Evolutionary conservation across 106 monocot species (phyloP), one percentile per base, ranked within the genome.

Genomic region (Dendrobium huoshanense): DNA sequence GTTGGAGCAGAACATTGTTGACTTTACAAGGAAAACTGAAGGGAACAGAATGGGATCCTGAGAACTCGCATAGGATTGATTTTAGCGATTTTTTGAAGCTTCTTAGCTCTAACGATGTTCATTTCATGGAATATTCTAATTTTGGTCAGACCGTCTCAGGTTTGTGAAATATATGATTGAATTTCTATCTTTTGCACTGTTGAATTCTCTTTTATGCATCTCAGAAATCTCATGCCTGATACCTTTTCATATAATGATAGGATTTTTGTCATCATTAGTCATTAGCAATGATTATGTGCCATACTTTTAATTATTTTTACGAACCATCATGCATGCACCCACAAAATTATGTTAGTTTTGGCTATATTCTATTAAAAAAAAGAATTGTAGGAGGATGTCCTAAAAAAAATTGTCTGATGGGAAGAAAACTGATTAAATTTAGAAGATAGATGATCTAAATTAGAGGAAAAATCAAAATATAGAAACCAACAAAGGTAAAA

Each of bases 81-180:
- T 92, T 77, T 70, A 95, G 95, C 85, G 95, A 91, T 25, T 92
- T 95, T 74, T 85, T 77, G 85, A 83, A 83, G 48, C 89, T 95
- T 78, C 88, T 95, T 59, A 85, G 90, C 73, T 92, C 90, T 4
- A 92, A 92, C 77, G 92, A 92, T 85, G 87, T 95, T 22, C 88
- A 89, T 55, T 95, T 87, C 67, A 95, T 92, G 88, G 95, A 95
- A 72, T 95, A 95, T 70, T 90, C 95, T 42, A 90, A 95, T 78
- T 91, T 87, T 82, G 95, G 90, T 33, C 90, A 95, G 80, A 86
- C 87, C 25, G 61, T 91, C 55, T 89, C 89, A 70, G 92, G 92
- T 90, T 81, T 73, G 79, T 81, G 31, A 20, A 49, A 40, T 58
- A 25, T 49, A 24, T 76, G 65, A 15, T 48, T 82, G 77, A 68